phyloP scores from a whole-genome alignment of 192 early-diverging fungal species.

The Pecoramyces ruminantium region DNA sequence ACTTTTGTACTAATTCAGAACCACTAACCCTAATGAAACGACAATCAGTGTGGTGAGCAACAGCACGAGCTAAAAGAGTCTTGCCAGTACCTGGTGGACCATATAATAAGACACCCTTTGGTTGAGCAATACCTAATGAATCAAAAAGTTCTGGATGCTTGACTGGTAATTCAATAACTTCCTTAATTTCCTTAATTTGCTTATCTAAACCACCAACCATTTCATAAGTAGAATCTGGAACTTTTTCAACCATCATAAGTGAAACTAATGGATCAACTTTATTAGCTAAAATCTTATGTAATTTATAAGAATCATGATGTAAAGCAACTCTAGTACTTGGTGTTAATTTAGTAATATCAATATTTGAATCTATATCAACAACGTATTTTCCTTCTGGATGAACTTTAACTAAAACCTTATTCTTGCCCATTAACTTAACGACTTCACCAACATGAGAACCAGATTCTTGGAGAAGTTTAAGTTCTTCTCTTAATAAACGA shows the following conservation, averaged over 20 bases:
- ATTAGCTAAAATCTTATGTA: conserved; percentile 91
- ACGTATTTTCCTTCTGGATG: conserved; percentile 97
- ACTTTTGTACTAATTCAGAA: conserved; percentile 80
- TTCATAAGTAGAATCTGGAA: conserved; percentile 97
- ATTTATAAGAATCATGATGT: conserved; percentile 71
- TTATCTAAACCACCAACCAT: conserved; percentile 98
- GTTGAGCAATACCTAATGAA: conserved; percentile 92
- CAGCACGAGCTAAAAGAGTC: conserved; percentile 72
- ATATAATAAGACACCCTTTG: conserved; percentile 37
- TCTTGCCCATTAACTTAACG: conserved; percentile 96
- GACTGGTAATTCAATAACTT: conserved; percentile 97
- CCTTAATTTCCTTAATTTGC: conserved; percentile 99
- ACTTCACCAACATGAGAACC: conserved; percentile 94
- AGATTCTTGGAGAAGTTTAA: conserved; percentile 91
- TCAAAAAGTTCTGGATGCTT: conserved; percentile 99
- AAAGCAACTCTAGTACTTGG: conserved; percentile 86
- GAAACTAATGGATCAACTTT: conserved; percentile 97
- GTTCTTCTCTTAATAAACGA: conserved; percentile 84
- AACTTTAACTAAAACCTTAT: conserved; percentile 78
- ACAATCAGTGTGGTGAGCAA: conserved; percentile 83
- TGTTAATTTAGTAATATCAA: conserved; percentile 81
- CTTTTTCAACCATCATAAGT: conserved; percentile 99
- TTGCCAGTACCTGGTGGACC: conserved; percentile 81
- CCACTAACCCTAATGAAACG: conserved; percentile 81
- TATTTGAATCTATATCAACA: conserved; percentile 79